Evolutionary conservation across 1,139 yeast species (phyloP).

Genomic region (Debaryomyces nepalensis): DNA sequence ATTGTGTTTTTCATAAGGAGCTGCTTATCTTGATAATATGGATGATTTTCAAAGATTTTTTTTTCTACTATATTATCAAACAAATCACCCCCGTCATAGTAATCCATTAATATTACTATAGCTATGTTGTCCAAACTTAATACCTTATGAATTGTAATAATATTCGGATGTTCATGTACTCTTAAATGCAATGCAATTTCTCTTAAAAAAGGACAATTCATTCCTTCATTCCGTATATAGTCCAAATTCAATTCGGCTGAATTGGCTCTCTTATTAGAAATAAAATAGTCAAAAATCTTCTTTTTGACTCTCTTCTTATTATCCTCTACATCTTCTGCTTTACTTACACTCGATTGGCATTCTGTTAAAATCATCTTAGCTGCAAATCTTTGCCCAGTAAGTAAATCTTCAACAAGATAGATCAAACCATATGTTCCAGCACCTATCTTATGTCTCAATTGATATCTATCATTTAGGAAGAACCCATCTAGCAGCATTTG

Average conservation of each 20-base stretch:
- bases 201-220: constrained; percentile 52
- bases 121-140: constrained; percentile 57
- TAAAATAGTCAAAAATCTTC: constrained; percentile 36
- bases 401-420: constrained; percentile 64
- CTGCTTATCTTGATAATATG: constrained; percentile 32
- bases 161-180: constrained; percentile 79
- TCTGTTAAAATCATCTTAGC: constrained; percentile 72
- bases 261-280: constrained; percentile 20
- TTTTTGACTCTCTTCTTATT: constrained; percentile 40
- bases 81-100: constrained; percentile 80
- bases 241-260: constrained; percentile 43
- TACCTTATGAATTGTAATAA: constrained; percentile 78
- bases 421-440: constrained; percentile 91
- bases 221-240: constrained; percentile 47
- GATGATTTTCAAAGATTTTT: constrained; percentile 56
- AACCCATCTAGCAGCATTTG: constrained; percentile 30
- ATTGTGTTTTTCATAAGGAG: constrained; percentile 70
- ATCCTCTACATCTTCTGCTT: constrained; percentile 30
- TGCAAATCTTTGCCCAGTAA: constrained; percentile 60
- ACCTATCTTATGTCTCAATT: constrained; percentile 65
- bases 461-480: constrained; percentile 24
- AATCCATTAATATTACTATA: constrained; percentile 79
- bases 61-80: constrained; percentile 79
- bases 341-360: constrained; percentile 25
- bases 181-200: constrained; percentile 75